Conservation (phyloP, 192 early-diverging fungal species). For the Jimgerdemannia flammicorona region DNA sequence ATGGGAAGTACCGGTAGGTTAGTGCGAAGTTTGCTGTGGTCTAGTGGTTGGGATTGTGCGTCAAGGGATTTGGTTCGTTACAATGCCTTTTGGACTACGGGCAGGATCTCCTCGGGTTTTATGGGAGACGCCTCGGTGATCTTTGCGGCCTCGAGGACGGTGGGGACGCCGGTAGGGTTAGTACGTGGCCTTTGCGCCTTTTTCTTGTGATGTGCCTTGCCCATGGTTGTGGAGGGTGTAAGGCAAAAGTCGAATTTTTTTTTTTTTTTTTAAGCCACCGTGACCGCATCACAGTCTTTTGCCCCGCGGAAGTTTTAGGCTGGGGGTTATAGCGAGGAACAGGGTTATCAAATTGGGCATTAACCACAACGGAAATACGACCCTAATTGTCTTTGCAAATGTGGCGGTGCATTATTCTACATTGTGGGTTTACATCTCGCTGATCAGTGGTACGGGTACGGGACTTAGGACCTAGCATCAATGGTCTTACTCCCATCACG, state of each 20-base stretch:
- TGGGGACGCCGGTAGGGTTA: neutral
- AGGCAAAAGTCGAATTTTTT: neutral
- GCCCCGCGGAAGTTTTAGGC: too few species aligned
- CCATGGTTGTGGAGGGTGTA: neutral
- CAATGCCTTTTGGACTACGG: constrained; percentile 15
- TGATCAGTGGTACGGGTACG: too few species aligned
- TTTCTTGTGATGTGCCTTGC: neutral
- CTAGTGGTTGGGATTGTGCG: neutral
- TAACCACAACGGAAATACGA: too few species aligned
- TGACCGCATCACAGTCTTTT: neutral
- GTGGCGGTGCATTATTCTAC: too few species aligned
- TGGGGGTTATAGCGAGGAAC: too few species aligned
- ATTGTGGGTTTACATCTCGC: too few species aligned
- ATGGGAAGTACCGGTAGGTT: neutral
- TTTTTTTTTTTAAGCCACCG: neutral
- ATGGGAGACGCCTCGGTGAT: neutral
- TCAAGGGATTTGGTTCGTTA: neutral
- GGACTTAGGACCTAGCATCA: too few species aligned
- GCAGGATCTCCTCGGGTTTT: constrained; percentile 8
- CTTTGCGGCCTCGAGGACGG: neutral
- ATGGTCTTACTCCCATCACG: too few species aligned
- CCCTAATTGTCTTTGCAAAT: too few species aligned
- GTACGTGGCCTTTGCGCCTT: neutral
- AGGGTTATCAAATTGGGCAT: too few species aligned
- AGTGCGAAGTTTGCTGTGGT: neutral